phyloP scores from a whole-genome alignment of 371 early-diverging fungal species.

The Rhizopus sp. region DNA sequence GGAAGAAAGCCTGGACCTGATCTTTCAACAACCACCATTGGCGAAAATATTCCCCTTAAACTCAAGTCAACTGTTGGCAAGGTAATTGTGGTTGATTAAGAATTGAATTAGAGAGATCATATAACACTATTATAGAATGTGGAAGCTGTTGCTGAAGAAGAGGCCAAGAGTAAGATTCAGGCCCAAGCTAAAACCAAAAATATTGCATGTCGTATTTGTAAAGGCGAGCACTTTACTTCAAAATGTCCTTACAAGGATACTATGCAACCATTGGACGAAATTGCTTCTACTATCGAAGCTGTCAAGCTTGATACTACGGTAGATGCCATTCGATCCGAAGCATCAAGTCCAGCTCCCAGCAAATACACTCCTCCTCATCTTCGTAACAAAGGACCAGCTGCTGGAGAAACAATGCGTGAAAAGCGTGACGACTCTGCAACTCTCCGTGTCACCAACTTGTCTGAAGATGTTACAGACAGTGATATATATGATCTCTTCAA shows the following conservation, averaged over 20 bases:
- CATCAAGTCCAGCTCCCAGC: slow-evolving; percentile 35
- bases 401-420: slow-evolving; percentile 56
- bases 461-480: slow-evolving; percentile 87
- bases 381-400: slow-evolving; percentile 58
- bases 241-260: slow-evolving; percentile 98
- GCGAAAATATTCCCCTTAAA: slow-evolving; percentile 88
- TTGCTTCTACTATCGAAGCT: slow-evolving; percentile 46
- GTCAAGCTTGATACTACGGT: slow-evolving; percentile 38
- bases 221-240: slow-evolving; percentile 94
- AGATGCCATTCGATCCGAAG: slow-evolving; percentile 28
- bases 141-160: slow-evolving; percentile 62
- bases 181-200: slow-evolving; percentile 68
- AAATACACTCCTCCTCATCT: slow-evolving; percentile 88
- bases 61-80: slow-evolving; percentile 66
- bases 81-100: slow-evolving; percentile 21
- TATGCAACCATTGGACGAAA: slow-evolving; percentile 71
- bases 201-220: slow-evolving; percentile 95
- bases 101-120: not conserved
- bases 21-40: slow-evolving; percentile 84
- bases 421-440: slow-evolving; percentile 85
- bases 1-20: slow-evolving; percentile 84
- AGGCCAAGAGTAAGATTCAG: slow-evolving; percentile 45
- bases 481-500: slow-evolving; percentile 90
- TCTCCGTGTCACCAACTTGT: slow-evolving; percentile 94
- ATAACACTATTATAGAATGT: slow-evolving; percentile 31